These are phyloP conservation scores for Theileria annulata DNA, from an alignment of 169 alveolate genomes.

Conservation along the genomic window DNA sequence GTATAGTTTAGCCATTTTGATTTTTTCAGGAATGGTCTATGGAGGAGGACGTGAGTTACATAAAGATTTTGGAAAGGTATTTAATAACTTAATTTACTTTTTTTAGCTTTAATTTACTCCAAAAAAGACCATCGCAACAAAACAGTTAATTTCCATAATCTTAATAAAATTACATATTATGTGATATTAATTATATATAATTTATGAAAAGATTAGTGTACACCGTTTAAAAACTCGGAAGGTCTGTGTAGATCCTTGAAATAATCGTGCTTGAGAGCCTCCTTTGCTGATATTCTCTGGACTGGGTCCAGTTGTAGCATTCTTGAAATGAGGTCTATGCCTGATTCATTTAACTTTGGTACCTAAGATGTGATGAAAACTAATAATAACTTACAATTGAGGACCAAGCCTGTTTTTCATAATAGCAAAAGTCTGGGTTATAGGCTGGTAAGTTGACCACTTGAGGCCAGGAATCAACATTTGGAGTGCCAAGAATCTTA, in stretches of 20 bases:
- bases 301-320: constrained; percentile 93
- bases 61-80: constrained; percentile 51
- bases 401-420: constrained; percentile 75
- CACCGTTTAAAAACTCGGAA: neutral
- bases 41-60: constrained; percentile 46
- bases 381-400: constrained; percentile 53
- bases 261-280: constrained; percentile 93
- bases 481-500: constrained; percentile 95
- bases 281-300: constrained; percentile 93
- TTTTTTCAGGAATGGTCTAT: constrained; percentile 51
- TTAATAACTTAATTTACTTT: neutral
- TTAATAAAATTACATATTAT: neutral
- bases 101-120: constrained; percentile 49
- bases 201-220: neutral
- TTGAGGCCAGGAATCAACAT: constrained; percentile 89
- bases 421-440: constrained; percentile 79
- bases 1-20: neutral
- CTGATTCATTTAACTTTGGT: constrained; percentile 83
- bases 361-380: constrained; percentile 12
- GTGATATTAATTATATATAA: constrained; percentile 14
- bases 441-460: constrained; percentile 90
- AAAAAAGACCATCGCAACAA: constrained; percentile 17
- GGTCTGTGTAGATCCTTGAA: constrained; percentile 81
- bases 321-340: constrained; percentile 85
- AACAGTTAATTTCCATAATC: neutral